These are phyloP conservation scores for Cnidoscolus chayamansa DNA, from an alignment of 441 rosid genomes.

Conservation along the genomic window DNA sequence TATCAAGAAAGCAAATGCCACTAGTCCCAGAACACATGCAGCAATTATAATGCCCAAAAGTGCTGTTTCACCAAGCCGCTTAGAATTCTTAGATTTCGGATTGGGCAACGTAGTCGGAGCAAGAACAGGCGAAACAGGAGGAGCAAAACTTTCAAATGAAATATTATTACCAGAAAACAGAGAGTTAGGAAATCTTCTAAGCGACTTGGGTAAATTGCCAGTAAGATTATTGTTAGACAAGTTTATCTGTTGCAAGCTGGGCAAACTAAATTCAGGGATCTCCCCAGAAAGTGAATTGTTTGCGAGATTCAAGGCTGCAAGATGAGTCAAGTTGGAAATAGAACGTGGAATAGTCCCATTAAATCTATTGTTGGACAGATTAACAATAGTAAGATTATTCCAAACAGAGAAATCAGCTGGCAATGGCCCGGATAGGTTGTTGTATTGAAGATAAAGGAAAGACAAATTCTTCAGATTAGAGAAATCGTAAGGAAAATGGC, in stretches of 20 bases:
- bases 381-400: slow-evolving; percentile 63
- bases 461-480: slow-evolving; percentile 53
- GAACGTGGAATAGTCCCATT: slow-evolving; percentile 63
- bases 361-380: slow-evolving; percentile 70
- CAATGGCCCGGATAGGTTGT: slow-evolving; percentile 62
- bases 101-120: slow-evolving; percentile 26
- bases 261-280: slow-evolving; percentile 60
- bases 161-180: slow-evolving; percentile 52
- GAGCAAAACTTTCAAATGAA: slow-evolving; percentile 31
- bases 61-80: slow-evolving; percentile 48
- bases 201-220: slow-evolving; percentile 60
- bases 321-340: slow-evolving; percentile 44
- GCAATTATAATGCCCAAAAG: slow-evolving; percentile 47
- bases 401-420: slow-evolving; percentile 67
- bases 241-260: slow-evolving; percentile 50
- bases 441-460: slow-evolving; percentile 68
- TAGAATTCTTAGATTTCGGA: slow-evolving; percentile 30
- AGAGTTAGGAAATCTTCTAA: slow-evolving; percentile 55
- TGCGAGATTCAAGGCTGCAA: slow-evolving; percentile 65
- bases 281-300: slow-evolving; percentile 68
- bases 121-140: slow-evolving; percentile 34
- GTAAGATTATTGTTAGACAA: slow-evolving; percentile 58
- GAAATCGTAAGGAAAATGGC: slow-evolving; percentile 67
- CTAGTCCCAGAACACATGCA: slow-evolving; percentile 42
- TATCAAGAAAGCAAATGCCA: slow-evolving; percentile 49